Evolutionary conservation across 2,329 filamentous ascomycete species (phyloP).

Genomic region (Dactylellina sp.): DNA sequence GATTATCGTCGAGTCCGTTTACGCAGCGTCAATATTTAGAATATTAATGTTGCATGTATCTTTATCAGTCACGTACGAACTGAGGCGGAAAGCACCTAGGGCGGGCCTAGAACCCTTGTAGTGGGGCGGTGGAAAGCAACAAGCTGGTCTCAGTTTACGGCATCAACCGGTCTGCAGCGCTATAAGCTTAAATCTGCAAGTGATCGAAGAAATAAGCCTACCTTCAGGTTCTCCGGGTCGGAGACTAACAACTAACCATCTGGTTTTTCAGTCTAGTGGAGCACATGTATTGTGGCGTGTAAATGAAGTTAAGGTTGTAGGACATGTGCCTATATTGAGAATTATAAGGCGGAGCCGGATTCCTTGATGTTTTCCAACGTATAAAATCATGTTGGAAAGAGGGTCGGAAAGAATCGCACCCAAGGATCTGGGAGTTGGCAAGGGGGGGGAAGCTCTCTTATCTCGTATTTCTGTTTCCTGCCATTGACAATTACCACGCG

Average conservation of each 20-base stretch:
- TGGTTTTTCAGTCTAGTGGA: conserved; percentile 22
- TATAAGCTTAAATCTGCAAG: conserved; percentile 39
- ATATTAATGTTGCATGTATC: too few species aligned
- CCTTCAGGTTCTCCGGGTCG: conserved; percentile 30
- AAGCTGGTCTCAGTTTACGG: conserved; percentile 36
- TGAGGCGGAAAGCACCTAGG: too few species aligned
- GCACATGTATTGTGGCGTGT: conserved; percentile 26
- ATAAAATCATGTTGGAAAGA: conserved; percentile 10
- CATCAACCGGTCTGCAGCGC: conserved; percentile 20
- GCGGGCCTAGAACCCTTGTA: conserved; percentile 21
- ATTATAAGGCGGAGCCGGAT: conserved; percentile 16
- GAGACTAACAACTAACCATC: conserved; percentile 28
- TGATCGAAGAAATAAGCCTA: conserved; percentile 31
- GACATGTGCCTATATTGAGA: conserved; percentile 1
- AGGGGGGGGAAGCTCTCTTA: neutral
- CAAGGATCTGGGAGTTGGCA: conserved; percentile 30
- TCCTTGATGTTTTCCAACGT: conserved; percentile 19
- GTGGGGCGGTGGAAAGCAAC: neutral
- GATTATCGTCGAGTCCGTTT: too few species aligned
- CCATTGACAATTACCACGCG: neutral
- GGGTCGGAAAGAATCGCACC: neutral
- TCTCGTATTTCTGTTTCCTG: neutral
- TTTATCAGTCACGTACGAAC: too few species aligned
- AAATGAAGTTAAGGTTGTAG: conserved; percentile 2
- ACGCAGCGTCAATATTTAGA: too few species aligned